These are phyloP conservation scores for Xylaria sp. DNA, from an alignment of 2,329 filamentous ascomycete genomes.

Conservation along the genomic window DNA sequence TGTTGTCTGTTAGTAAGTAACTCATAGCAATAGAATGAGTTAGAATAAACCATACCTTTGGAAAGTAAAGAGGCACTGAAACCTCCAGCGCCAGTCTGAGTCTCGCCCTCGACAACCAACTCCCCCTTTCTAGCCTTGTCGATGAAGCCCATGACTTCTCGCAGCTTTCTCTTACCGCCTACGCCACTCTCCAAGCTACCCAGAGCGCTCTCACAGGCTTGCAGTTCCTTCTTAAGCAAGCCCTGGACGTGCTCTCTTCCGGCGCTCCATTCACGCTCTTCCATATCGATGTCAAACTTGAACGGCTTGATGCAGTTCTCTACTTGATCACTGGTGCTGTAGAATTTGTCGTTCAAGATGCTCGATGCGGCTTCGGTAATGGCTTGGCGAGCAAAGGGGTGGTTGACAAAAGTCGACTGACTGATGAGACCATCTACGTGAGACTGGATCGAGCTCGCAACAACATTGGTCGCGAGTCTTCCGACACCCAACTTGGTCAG, in stretches of 20 bases:
- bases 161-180: conserved; percentile 77
- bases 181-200: conserved; percentile 70
- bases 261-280: conserved; percentile 80
- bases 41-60: conserved; percentile 53
- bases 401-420: conserved; percentile 77
- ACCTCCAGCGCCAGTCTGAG: conserved; percentile 78
- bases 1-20: conserved; percentile 32
- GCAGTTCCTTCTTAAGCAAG: conserved; percentile 81
- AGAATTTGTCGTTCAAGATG: conserved; percentile 90
- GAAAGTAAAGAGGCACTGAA: conserved; percentile 84
- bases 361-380: conserved; percentile 85
- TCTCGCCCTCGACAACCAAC: conserved; percentile 76
- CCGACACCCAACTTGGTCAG: conserved; percentile 93
- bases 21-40: not conserved
- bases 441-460: conserved; percentile 79
- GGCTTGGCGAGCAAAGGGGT: conserved; percentile 88
- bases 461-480: conserved; percentile 83
- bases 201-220: conserved; percentile 73
- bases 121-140: conserved; percentile 86
- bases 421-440: conserved; percentile 75
- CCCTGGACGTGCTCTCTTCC: conserved; percentile 76
- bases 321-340: conserved; percentile 94
- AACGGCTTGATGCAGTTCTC: conserved; percentile 99
- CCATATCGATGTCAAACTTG: conserved; percentile 95
- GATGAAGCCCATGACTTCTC: conserved; percentile 84